Conservation (phyloP, 2,329 filamentous ascomycete species). For the Colletotrichum viniferum region DNA sequence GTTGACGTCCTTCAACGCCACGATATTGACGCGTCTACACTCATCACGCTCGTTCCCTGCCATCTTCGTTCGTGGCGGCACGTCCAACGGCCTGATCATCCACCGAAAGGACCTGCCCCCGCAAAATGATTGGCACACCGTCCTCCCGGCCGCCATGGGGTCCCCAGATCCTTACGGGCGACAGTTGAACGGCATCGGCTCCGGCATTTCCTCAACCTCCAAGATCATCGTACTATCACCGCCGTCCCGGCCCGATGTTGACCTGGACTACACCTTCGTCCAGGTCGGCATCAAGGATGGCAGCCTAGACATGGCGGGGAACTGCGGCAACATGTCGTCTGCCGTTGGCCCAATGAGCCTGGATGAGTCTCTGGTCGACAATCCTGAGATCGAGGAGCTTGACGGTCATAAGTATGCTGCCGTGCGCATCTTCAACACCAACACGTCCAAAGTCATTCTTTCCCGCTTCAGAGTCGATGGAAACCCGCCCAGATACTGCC, state of each 20-base stretch:
- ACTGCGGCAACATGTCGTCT: slow-evolving; percentile 48
- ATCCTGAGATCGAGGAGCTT: neutral
- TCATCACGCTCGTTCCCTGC: slow-evolving; percentile 34
- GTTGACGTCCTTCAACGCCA: neutral
- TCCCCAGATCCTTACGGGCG: slow-evolving; percentile 23
- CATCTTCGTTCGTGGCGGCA: slow-evolving; percentile 35
- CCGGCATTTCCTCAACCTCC: slow-evolving; percentile 33
- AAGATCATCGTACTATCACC: slow-evolving; percentile 63
- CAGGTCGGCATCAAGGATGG: slow-evolving; percentile 59
- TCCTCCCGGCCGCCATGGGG: slow-evolving; percentile 32
- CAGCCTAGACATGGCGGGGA: slow-evolving; percentile 51
- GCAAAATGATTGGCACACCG: slow-evolving; percentile 32
- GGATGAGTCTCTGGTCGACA: slow-evolving; percentile 48
- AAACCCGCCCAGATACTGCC: slow-evolving; percentile 27
- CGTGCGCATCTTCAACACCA: slow-evolving; percentile 33
- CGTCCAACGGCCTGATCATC: slow-evolving; percentile 35
- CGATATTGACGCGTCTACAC: neutral
- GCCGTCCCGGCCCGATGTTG: slow-evolving; percentile 44
- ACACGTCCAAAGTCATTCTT: slow-evolving; percentile 34
- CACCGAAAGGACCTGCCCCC: slow-evolving; percentile 37
- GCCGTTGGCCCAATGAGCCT: slow-evolving; percentile 57
- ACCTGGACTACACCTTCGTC: slow-evolving; percentile 67
- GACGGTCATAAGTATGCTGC: slow-evolving; percentile 1
- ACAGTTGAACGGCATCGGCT: slow-evolving; percentile 23
- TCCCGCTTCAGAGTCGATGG: slow-evolving; percentile 39